Percentiles rank a stretch among this genome's conserved stretches.
Evolutionary conservation across 2,329 filamentous ascomycete species (phyloP).

Genomic region (Aspergillus versicolor): DNA sequence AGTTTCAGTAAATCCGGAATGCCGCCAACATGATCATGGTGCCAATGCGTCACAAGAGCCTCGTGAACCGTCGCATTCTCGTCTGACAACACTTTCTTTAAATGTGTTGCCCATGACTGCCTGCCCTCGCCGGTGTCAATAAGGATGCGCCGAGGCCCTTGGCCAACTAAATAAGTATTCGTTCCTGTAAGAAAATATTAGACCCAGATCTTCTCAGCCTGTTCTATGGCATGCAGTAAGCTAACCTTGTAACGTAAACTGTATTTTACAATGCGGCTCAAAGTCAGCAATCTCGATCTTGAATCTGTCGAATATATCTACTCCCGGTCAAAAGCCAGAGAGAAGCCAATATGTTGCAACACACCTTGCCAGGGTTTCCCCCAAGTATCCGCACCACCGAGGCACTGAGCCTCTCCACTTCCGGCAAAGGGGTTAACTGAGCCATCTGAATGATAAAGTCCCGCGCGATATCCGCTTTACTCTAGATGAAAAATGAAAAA

Average conservation of each 20-base stretch:
- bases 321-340: background rate
- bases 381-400: constrained; percentile 80
- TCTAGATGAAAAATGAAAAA: background rate
- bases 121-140: constrained; percentile 88
- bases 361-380: constrained; percentile 82
- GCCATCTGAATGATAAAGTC: constrained; percentile 48
- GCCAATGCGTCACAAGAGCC: constrained; percentile 87
- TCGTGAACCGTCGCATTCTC: constrained; percentile 69
- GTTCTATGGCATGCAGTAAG: background rate
- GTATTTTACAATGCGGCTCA: background rate
- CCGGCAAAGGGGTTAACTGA: constrained; percentile 64
- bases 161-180: constrained; percentile 91
- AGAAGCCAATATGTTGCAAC: background rate
- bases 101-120: constrained; percentile 66
- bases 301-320: background rate
- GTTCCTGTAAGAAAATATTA: constrained; percentile 55
- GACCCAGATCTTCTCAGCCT: background rate
- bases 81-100: constrained; percentile 63
- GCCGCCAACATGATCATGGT: constrained; percentile 80
- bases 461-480: background rate
- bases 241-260: constrained; percentile 61
- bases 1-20: constrained; percentile 65
- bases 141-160: constrained; percentile 69
- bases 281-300: background rate
- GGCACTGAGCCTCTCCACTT: constrained; percentile 75